A percentile compares a stretch with the other conserved stretches of the same genome.
phyloP scores from a whole-genome alignment of 2,329 filamentous ascomycete genomes.

The Cryphonectria parasitica region DNA sequence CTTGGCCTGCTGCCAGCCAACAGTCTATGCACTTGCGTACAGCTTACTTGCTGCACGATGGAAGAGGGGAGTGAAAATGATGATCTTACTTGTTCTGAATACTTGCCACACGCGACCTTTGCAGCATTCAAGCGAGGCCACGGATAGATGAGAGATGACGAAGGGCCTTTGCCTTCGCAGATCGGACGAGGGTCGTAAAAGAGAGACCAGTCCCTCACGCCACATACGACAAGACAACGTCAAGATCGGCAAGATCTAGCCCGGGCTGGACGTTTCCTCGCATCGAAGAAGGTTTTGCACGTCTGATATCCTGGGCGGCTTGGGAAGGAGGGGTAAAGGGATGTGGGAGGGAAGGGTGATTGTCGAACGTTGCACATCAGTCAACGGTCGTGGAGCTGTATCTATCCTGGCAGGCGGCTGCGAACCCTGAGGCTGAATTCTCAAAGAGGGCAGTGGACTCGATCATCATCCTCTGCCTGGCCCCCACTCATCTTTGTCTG shows the following conservation, averaged over 20 bases:
- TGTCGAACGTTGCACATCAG: constrained; percentile 2
- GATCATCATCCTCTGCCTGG: background rate
- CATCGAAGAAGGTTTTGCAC: background rate
- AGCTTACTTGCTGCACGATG: too few relatives aligned
- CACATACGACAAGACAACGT: background rate
- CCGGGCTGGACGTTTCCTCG: background rate
- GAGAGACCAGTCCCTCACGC: background rate
- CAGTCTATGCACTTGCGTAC: background rate
- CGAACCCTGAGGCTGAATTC: background rate
- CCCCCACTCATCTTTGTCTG: background rate
- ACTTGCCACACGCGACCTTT: background rate
- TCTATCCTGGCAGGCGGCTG: background rate
- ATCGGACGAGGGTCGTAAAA: background rate
- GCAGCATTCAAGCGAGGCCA: constrained; percentile 14
- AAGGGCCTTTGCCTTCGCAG: background rate
- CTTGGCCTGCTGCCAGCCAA: background rate
- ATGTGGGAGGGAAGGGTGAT: background rate
- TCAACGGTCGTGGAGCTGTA: background rate
- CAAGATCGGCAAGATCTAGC: constrained; percentile 9
- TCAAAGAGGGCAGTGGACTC: background rate
- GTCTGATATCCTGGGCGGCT: background rate
- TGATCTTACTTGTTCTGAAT: background rate
- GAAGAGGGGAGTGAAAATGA: background rate
- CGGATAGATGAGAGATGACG: background rate
- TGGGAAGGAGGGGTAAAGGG: too few relatives aligned